phyloP scores from a whole-genome alignment of 176 grass and related monocot genomes.

The Aegilops longissima region DNA sequence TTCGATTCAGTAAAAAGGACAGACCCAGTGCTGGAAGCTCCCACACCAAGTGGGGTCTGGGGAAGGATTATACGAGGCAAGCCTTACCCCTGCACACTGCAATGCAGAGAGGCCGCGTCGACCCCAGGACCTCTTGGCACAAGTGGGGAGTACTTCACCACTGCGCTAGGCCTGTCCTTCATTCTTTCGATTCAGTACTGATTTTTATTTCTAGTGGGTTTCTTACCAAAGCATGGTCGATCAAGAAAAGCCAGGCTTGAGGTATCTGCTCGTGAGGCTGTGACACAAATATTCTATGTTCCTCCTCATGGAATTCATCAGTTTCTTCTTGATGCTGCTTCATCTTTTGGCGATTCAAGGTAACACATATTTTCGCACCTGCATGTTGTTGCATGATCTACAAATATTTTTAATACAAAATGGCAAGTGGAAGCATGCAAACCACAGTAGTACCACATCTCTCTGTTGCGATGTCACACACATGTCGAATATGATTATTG shows the following conservation, averaged over 20 bases:
- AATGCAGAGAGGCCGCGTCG: too few species aligned
- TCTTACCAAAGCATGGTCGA: slow-evolving; percentile 80
- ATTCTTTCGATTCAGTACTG: not conserved
- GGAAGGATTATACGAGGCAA: too few species aligned
- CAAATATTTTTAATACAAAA: slow-evolving; percentile 7
- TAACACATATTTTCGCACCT: slow-evolving; percentile 22
- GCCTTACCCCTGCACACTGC: too few species aligned
- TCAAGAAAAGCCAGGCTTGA: slow-evolving; percentile 73
- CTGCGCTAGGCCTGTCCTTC: too few species aligned
- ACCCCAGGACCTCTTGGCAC: too few species aligned
- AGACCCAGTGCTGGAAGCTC: too few species aligned
- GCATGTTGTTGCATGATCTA: not conserved
- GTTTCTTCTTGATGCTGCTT: slow-evolving; percentile 73
- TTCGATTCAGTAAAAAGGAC: not conserved
- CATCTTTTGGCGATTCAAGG: slow-evolving; percentile 76
- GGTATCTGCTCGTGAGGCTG: slow-evolving; percentile 68
- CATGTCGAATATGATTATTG: not conserved
- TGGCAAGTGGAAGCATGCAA: not conserved
- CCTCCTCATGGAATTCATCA: slow-evolving; percentile 86
- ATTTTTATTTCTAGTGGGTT: slow-evolving; percentile 75
- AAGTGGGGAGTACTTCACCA: too few species aligned
- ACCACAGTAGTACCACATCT: not conserved
- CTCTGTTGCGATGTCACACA: not conserved
- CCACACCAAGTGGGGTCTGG: too few species aligned
- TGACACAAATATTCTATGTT: slow-evolving; percentile 93